Conservation (phyloP, 768 basidiomycete genomes). For the Heimioporus sp. region DNA sequence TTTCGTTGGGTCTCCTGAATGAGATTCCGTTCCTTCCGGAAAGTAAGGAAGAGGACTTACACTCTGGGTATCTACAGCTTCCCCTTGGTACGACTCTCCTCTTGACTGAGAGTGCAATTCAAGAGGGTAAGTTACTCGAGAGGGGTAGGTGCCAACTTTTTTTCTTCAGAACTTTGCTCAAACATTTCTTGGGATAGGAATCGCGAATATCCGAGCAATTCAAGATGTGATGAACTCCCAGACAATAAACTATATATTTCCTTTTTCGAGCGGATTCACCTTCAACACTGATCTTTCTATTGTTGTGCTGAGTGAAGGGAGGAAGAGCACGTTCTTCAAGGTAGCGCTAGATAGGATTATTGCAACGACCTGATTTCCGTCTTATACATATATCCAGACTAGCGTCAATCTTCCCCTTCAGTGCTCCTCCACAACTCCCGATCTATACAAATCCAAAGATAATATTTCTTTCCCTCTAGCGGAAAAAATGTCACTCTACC, state of each 20-base stretch:
- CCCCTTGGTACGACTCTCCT: conserved; percentile 59
- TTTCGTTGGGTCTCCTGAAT: conserved; percentile 66
- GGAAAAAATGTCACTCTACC: conserved; percentile 52
- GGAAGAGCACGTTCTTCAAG: conserved; percentile 71
- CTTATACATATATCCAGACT: conserved; percentile 44
- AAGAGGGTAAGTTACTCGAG: conserved; percentile 65
- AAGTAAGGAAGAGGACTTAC: conserved; percentile 67
- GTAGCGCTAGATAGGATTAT: conserved; percentile 31
- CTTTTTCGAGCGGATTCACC: conserved; percentile 61
- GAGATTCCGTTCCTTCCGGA: conserved; percentile 57
- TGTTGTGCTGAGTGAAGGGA: conserved; percentile 59
- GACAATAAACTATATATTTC: conserved; percentile 71
- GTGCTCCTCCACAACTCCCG: conserved; percentile 23
- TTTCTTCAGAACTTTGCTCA: not conserved
- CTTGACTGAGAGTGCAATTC: conserved; percentile 63
- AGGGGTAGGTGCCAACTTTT: conserved; percentile 29
- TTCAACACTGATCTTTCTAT: conserved; percentile 77
- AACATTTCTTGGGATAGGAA: conserved; percentile 38
- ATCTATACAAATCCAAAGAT: conserved; percentile 49
- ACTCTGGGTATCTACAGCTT: conserved; percentile 72
- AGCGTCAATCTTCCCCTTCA: conserved; percentile 52
- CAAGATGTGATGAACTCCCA: conserved; percentile 66
- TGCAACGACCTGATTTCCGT: not conserved
- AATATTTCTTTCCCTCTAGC: conserved; percentile 44
- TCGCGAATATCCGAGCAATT: conserved; percentile 59